phyloP scores from a whole-genome alignment of 768 basidiomycete species.

The Tephrocybe rancida region DNA sequence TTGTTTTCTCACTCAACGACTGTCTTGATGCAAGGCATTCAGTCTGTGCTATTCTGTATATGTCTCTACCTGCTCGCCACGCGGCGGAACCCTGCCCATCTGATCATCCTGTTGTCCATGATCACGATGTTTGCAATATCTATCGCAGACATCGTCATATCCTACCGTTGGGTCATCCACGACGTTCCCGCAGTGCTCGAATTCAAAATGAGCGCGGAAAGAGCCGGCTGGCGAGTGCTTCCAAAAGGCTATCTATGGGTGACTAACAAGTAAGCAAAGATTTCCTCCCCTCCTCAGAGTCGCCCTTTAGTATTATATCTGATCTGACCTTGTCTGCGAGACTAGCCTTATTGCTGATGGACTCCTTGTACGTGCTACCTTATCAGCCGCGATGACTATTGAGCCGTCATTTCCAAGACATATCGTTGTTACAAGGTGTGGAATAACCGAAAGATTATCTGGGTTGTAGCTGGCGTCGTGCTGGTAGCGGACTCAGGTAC shows the following conservation, averaged over 20 bases:
- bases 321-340: not conserved
- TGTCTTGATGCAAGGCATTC: slow-evolving; percentile 39
- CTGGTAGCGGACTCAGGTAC: slow-evolving; percentile 36
- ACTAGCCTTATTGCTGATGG: slow-evolving; percentile 30
- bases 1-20: too few relatives aligned
- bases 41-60: slow-evolving; percentile 36
- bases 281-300: not conserved
- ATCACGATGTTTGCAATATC: slow-evolving; percentile 38
- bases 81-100: slow-evolving; percentile 24
- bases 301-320: not conserved
- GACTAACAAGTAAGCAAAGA: slow-evolving; percentile 36
- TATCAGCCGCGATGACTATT: not conserved
- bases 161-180: slow-evolving; percentile 30
- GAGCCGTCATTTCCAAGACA: not conserved
- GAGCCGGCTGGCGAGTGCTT: not conserved
- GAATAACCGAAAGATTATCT: slow-evolving; percentile 5
- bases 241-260: slow-evolving; percentile 39
- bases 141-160: slow-evolving; percentile 34
- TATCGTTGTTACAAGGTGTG: slow-evolving; percentile 16
- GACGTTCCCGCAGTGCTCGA: slow-evolving; percentile 15
- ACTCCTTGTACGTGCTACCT: slow-evolving; percentile 22
- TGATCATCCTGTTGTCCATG: slow-evolving; percentile 31
- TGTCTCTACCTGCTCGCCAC: slow-evolving; percentile 35
- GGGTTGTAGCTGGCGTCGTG: slow-evolving; percentile 18
- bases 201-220: not conserved